phyloP scores from a whole-genome alignment of 2,329 filamentous ascomycete species.

The Magnaporthiopsis incrustans region DNA sequence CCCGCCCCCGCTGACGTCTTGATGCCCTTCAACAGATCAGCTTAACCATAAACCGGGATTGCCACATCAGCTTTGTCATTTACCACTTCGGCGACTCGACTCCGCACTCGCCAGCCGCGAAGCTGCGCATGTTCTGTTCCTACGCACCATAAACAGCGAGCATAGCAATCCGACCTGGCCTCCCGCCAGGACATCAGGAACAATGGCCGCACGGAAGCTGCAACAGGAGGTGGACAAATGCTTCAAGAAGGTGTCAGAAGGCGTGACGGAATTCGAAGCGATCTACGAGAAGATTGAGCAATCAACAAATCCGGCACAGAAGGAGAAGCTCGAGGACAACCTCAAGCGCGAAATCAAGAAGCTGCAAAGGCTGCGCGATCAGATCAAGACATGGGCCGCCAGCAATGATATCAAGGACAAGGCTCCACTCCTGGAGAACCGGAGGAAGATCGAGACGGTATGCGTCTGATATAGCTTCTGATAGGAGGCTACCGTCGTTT shows the following conservation, averaged over 20 bases:
- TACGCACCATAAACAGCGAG: neutral
- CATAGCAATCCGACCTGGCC: neutral
- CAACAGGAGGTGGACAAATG: conserved; percentile 98
- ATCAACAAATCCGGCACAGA: conserved; percentile 86
- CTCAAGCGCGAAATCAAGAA: conserved; percentile 99
- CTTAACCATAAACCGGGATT: neutral
- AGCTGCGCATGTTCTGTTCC: neutral
- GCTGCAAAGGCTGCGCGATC: conserved; percentile 90
- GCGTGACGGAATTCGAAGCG: conserved; percentile 81
- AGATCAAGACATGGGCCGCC: conserved; percentile 99
- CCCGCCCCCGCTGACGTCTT: neutral
- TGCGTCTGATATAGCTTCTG: conserved; percentile 22
- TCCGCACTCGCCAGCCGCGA: neutral
- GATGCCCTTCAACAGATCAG: neutral
- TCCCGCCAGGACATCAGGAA: conserved; percentile 21
- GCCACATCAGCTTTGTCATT: neutral
- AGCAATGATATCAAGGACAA: conserved; percentile 99
- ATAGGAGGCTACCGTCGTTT: conserved; percentile 14
- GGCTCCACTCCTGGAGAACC: conserved; percentile 83
- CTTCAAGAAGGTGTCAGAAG: conserved; percentile 97
- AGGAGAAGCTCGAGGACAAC: conserved; percentile 96
- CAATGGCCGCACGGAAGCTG: conserved; percentile 91
- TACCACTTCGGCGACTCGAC: neutral
- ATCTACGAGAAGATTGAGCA: conserved; percentile 98
- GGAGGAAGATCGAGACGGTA: conserved; percentile 96